Conservation (phyloP, 768 basidiomycete species). For the Pleurotus djamor region DNA sequence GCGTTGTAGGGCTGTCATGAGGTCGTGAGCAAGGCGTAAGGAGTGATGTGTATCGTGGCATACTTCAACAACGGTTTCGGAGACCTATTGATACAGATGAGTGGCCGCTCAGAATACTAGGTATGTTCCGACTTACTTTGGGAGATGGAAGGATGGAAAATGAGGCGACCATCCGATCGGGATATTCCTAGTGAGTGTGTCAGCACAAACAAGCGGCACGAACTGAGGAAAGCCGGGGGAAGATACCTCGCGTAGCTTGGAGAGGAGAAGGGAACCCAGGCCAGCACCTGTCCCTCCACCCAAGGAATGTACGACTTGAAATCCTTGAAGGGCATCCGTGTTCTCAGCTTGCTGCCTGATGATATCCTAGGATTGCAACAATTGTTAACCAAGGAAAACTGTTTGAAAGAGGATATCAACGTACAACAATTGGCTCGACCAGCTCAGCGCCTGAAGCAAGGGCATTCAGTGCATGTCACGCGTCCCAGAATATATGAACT, state of each 20-base stretch:
- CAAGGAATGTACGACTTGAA: slow-evolving; percentile 86
- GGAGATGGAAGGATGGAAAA: slow-evolving; percentile 55
- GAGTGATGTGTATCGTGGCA: slow-evolving; percentile 37
- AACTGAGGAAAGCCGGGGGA: slow-evolving; percentile 1
- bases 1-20: slow-evolving; percentile 81
- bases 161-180: slow-evolving; percentile 54
- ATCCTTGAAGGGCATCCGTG: slow-evolving; percentile 88
- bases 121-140: slow-evolving; percentile 26
- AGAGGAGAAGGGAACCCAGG: slow-evolving; percentile 75
- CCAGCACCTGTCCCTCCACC: slow-evolving; percentile 93
- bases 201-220: slow-evolving; percentile 10
- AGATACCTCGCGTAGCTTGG: slow-evolving; percentile 76
- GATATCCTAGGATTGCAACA: too few species aligned
- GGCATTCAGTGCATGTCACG: not conserved
- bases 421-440: slow-evolving; percentile 75
- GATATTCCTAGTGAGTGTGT: slow-evolving; percentile 36
- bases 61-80: slow-evolving; percentile 64
- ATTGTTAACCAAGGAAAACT: too few species aligned
- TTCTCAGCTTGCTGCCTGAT: slow-evolving; percentile 76
- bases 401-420: too few species aligned
- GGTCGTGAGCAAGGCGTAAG: slow-evolving; percentile 38
- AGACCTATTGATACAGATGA: slow-evolving; percentile 29
- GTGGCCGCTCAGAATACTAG: not conserved
- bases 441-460: slow-evolving; percentile 75
- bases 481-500: slow-evolving; percentile 14